Evolutionary conservation across 805 yeast genomes (phyloP), one percentile per base, ranked within the genome.

Genomic region (Ogataea sp.): DNA sequence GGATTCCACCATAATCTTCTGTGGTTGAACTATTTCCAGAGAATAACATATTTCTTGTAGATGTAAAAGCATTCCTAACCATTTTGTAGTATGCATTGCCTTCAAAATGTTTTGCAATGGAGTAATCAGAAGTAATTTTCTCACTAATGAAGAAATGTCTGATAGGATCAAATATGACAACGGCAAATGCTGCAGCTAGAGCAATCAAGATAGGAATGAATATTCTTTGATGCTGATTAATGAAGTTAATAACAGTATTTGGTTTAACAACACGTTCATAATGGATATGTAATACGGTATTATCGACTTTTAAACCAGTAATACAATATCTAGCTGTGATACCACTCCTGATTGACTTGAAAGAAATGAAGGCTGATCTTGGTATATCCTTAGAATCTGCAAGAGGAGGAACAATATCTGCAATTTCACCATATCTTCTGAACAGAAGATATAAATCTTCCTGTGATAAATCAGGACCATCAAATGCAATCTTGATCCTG

Each of bases 261-360:
- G 67, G 78, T 39, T 72, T 64, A 24, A 66, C 55, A n/a, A 71
- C 55, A 14, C 79, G 78, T 29, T 72, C 74, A 58, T 83, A 90
- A 48, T 80, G 83, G 34, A 89, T 70, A 53, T 88, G 96, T 37
- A 90, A 50, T 1, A 74, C 70, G 2, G 86, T 78, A 24, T 73
- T 75, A 33, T 78, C 78, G 30, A 84, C 63, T 17, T 64, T 67
- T 43, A 83, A 64, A 25, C 96, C 96, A 15, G 95, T 87, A 18
- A 86, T 70, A 70, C 98, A 93, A 59, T 88, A 88, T 52, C 86
- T 80, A 0, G 97, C 96, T 43, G 87, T 66, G 7, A 87, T 79
- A 1, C 97, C 93, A 29, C 85, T 75, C 43, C 83, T 68, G 7
- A 72, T 58, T 2, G 68, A 53, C 32, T 69, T 64, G 59, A 80